Percentiles rank a stretch among this genome's conserved stretches.
Evolutionary conservation across 2,329 filamentous ascomycete genomes (phyloP).

Genomic region (Trichoderma sp.): DNA sequence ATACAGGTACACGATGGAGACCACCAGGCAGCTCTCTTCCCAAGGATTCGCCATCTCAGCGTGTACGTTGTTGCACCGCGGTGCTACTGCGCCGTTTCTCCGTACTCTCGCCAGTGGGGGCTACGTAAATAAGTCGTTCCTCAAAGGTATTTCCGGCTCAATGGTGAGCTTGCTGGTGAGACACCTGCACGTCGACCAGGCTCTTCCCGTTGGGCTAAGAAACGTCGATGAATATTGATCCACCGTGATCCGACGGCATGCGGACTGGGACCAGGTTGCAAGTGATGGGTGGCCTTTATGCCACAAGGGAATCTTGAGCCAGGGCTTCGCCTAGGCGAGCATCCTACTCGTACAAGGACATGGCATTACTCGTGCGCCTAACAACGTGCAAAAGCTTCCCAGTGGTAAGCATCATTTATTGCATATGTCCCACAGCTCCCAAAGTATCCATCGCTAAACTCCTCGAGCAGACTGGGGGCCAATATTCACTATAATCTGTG

Average conservation of each 20-base stretch:
- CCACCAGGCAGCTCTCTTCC: not conserved
- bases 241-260: slow-evolving; percentile 19
- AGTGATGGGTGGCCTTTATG: not conserved
- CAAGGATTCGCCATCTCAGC: not conserved
- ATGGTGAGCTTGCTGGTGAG: slow-evolving; percentile 17
- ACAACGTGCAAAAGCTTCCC: not conserved
- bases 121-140: slow-evolving; percentile 9
- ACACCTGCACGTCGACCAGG: slow-evolving; percentile 11
- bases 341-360: not conserved
- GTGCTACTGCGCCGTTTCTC: not conserved
- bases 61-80: not conserved
- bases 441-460: slow-evolving; percentile 11
- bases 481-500: slow-evolving; percentile 11
- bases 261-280: slow-evolving; percentile 2
- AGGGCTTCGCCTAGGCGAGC: slow-evolving; percentile 8
- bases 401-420: not conserved
- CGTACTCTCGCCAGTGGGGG: slow-evolving; percentile 1
- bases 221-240: slow-evolving; percentile 11
- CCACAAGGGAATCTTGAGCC: not conserved
- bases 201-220: slow-evolving; percentile 7
- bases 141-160: slow-evolving; percentile 16
- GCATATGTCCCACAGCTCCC: slow-evolving; percentile 4
- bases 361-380: slow-evolving; percentile 11
- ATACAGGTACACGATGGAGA: not conserved
- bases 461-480: not conserved